Evolutionary conservation across 2,329 filamentous ascomycete genomes (phyloP), one percentile per base, ranked within the genome.

Genomic region (Fonsecaea nubica): DNA sequence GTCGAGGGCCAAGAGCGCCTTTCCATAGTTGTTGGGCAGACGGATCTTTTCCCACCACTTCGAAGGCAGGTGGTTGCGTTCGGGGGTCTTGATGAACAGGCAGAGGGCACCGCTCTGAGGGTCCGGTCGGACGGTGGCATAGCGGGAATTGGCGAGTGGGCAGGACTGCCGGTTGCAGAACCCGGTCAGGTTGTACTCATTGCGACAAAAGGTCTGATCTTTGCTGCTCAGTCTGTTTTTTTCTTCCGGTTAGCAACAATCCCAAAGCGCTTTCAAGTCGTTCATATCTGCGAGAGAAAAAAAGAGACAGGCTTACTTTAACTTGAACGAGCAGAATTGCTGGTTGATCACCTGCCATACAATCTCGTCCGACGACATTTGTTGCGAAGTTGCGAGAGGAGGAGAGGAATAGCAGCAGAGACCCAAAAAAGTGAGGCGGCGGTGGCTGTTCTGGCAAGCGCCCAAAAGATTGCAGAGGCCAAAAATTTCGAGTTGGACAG

Each of bases 271-370:
- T 32, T 35, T 45, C 32, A 63, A 42, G 6, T 25, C 25, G 25
- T 30, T 48, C 13, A 21, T 9, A 21, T 21, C 21, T n/a, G 13
- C 12, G 3, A 25, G 25, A 25, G 25, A 25, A 25, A 25, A 25
- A 25, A 50, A 38, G 60, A 38, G 40, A 12, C 50, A 13, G 30
- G 78, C 87, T 73, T 81, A 92, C 88, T 96, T 97, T 72, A 98
- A 84, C 78, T 97, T 97, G 85, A 93, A 98, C 59, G 91, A 90
- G 83, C 95, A 98, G 78, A 95, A 96, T 77, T 94, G 91, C 80
- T 95, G 92, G 80, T 96, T 96, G 73, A 97, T 97, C 65, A 97
- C 92, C 78, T 93, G 89, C 95, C 95, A 99, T 71, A 98, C 90
- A 72, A 98, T 96, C 81, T 98, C 94, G 84, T 98, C 94, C 70